These are phyloP conservation scores for Quercus parvula DNA, from an alignment of 306 rosid species.

Conservation along the genomic window DNA sequence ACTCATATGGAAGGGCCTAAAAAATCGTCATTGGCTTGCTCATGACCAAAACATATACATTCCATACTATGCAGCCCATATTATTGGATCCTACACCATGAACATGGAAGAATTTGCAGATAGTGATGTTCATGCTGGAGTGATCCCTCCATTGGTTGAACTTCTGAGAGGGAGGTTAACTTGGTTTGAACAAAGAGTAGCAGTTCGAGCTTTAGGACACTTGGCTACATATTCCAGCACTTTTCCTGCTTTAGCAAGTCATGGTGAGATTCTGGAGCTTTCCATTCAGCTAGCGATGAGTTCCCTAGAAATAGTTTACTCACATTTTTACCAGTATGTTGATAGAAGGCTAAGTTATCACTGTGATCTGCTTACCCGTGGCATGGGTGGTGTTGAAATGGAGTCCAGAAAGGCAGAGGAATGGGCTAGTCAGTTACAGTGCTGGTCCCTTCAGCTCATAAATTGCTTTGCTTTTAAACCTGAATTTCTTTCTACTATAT, in stretches of 20 bases:
- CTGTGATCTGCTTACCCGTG: too few relatives aligned
- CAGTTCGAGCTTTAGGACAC: constrained; percentile 98
- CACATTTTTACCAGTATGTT: too few relatives aligned
- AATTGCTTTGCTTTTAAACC: too few relatives aligned
- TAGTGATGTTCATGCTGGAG: constrained; percentile 79
- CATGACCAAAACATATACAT: constrained; percentile 96
- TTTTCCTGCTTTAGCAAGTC: constrained; percentile 75
- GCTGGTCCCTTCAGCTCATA: too few relatives aligned
- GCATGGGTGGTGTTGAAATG: too few relatives aligned
- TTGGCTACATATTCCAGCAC: constrained; percentile 91
- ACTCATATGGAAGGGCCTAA: constrained; percentile 92
- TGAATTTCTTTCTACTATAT: too few relatives aligned
- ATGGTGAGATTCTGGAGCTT: constrained; percentile 91
- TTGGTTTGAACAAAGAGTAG: constrained; percentile 99
- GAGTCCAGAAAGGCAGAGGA: too few relatives aligned
- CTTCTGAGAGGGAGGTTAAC: constrained; percentile 92
- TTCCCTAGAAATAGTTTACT: too few relatives aligned
- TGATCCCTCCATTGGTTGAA: constrained; percentile 87
- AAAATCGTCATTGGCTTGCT: constrained; percentile 95
- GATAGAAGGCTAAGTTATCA: too few relatives aligned
- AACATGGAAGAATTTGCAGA: constrained; percentile 98
- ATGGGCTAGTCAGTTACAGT: too few relatives aligned
- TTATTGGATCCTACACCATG: constrained; percentile 97
- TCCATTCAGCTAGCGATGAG: constrained; percentile 89
- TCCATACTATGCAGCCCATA: constrained; percentile 97